phyloP scores from a whole-genome alignment of 306 rosid genomes.

The Quercus gilva region DNA sequence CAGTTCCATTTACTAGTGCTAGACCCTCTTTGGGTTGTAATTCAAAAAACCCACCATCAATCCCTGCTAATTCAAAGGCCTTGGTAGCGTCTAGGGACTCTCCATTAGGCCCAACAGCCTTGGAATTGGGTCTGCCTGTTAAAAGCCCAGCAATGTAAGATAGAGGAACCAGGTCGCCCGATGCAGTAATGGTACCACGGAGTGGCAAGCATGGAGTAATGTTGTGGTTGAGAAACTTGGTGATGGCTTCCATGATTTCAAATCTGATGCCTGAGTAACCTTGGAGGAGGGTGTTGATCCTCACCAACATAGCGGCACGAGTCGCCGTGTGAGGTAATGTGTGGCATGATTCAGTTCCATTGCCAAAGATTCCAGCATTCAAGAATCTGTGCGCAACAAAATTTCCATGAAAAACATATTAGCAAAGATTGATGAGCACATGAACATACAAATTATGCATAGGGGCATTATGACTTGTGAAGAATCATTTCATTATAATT shows the following conservation, averaged over 20 bases:
- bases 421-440: background rate
- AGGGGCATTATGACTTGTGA: too few relatives aligned
- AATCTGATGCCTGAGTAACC: conserved; percentile 91
- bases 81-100: conserved; percentile 49
- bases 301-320: conserved; percentile 87
- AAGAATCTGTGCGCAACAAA: conserved; percentile 52
- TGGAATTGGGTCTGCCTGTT: conserved; percentile 75
- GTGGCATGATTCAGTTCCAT: conserved; percentile 51
- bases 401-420: background rate
- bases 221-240: conserved; percentile 67
- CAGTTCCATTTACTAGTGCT: conserved; percentile 89
- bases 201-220: conserved; percentile 83
- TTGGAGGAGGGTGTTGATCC: conserved; percentile 89
- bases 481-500: too few relatives aligned
- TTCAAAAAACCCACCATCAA: conserved; percentile 67
- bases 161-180: conserved; percentile 85
- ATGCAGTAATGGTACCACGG: conserved; percentile 77
- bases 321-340: conserved; percentile 66
- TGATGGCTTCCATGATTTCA: conserved; percentile 73
- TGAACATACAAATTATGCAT: too few relatives aligned
- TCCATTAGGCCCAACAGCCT: conserved; percentile 68
- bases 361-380: conserved; percentile 91
- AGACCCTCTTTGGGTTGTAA: conserved; percentile 90
- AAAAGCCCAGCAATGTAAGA: conserved; percentile 83
- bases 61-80: conserved; percentile 65